phyloP scores from a whole-genome alignment of 768 basidiomycete genomes.

The Calocybe cyanea region DNA sequence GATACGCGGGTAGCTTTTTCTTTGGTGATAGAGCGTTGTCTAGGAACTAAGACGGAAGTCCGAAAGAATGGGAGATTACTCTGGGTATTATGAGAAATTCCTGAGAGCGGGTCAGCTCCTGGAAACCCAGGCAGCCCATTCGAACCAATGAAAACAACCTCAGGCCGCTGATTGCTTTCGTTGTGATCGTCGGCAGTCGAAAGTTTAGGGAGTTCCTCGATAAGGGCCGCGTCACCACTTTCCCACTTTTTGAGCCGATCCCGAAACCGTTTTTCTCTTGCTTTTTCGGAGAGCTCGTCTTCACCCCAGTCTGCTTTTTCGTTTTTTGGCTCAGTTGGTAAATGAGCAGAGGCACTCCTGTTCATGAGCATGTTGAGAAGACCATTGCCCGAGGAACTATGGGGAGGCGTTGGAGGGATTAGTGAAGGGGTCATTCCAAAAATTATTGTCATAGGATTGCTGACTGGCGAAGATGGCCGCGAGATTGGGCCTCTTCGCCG shows the following conservation, averaged over 20 bases:
- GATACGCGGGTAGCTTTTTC: constrained; percentile 58
- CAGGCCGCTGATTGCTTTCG: constrained; percentile 32
- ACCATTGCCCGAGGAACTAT: constrained; percentile 26
- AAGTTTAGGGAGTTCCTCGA: constrained; percentile 62
- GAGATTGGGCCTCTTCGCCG: constrained; percentile 65
- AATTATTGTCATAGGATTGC: constrained; percentile 75
- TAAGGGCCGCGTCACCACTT: constrained; percentile 50
- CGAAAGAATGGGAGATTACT: constrained; percentile 52
- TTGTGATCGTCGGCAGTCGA: constrained; percentile 35
- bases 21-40: constrained; percentile 43
- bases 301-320: constrained; percentile 59
- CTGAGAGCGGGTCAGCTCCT: constrained; percentile 19
- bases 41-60: constrained; percentile 66
- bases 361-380: constrained; percentile 45
- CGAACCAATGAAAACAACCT: constrained; percentile 47
- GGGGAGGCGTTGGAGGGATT: constrained; percentile 36
- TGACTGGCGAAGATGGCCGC: constrained; percentile 54
- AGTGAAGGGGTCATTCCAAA: constrained; percentile 85
- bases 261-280: constrained; percentile 68
- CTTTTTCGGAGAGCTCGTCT: constrained; percentile 58
- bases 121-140: constrained; percentile 33
- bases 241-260: constrained; percentile 76
- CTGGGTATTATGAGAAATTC: constrained; percentile 17
- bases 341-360: constrained; percentile 30
- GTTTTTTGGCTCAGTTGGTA: constrained; percentile 28